Percentiles rank a stretch among this genome's conserved stretches.
Evolutionary conservation across 768 basidiomycete species (phyloP).

Genomic region (Russula olivacea): DNA sequence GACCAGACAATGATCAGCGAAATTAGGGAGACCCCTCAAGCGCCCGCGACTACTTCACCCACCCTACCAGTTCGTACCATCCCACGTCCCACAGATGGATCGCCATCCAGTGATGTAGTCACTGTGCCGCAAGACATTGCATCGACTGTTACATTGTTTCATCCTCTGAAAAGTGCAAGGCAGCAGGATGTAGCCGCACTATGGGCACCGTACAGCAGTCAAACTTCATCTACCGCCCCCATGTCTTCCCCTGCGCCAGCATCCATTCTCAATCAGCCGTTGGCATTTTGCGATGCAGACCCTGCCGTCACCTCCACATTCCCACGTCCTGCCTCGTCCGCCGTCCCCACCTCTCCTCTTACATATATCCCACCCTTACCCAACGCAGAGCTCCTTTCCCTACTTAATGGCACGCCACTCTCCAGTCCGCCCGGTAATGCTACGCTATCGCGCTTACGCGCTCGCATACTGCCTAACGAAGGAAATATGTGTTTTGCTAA

Average conservation of each 20-base stretch:
- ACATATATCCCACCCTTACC: conserved; percentile 25
- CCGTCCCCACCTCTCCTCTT: conserved; percentile 50
- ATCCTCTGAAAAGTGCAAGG: neutral
- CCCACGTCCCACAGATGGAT: too few relatives aligned
- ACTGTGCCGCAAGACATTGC: too few relatives aligned
- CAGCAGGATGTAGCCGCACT: too few relatives aligned
- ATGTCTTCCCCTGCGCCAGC: conserved; percentile 6
- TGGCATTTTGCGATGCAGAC: conserved; percentile 50
- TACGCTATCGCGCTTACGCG: conserved; percentile 40
- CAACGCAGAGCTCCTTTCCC: conserved; percentile 45
- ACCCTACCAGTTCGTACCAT: neutral
- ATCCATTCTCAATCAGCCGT: conserved; percentile 49
- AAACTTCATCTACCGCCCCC: neutral
- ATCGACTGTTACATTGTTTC: too few relatives aligned
- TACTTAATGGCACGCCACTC: conserved; percentile 42
- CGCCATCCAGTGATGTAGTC: too few relatives aligned
- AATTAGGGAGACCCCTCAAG: too few relatives aligned
- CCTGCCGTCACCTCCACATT: conserved; percentile 30
- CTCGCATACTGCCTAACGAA: conserved; percentile 83
- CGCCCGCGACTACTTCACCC: neutral
- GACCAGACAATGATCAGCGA: too few relatives aligned
- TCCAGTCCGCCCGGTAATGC: conserved; percentile 13
- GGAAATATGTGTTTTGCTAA: conserved; percentile 99
- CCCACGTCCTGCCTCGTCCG: conserved; percentile 59
- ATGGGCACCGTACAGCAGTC: too few relatives aligned